phyloP scores from a whole-genome alignment of 1,139 yeast genomes.

The Pichia sp. region DNA sequence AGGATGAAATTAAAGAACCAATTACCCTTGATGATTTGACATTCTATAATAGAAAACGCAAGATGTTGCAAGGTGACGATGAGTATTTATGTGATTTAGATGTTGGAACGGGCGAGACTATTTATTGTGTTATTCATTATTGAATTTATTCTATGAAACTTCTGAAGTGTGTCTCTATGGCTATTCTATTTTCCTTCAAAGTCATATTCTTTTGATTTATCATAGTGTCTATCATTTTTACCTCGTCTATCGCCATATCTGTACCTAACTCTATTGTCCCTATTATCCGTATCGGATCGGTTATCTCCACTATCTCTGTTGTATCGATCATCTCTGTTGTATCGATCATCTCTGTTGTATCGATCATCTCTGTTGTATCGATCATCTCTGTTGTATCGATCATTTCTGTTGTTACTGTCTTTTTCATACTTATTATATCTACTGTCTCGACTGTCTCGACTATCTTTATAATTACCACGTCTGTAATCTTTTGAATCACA shows the following conservation, averaged over 20 bases:
- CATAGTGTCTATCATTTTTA: background rate
- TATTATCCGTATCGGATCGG: background rate
- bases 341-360: background rate
- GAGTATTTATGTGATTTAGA: slow-evolving; percentile 53
- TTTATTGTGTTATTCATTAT: slow-evolving; percentile 40
- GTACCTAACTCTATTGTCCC: background rate
- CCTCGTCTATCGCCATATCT: background rate
- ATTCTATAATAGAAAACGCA: slow-evolving; percentile 30
- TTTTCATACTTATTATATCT: no score
- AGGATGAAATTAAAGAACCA: slow-evolving; percentile 26
- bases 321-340: background rate
- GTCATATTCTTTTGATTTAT: slow-evolving; percentile 5
- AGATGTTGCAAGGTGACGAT: slow-evolving; percentile 31
- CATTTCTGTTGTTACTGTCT: background rate
- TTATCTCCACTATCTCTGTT: background rate
- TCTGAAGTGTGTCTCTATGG: slow-evolving; percentile 3
- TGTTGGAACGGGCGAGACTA: slow-evolving; percentile 61
- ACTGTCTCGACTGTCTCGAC: no score
- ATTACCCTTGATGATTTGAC: slow-evolving; percentile 30
- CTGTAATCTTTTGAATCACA: background rate
- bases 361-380: background rate
- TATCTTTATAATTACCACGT: no score
- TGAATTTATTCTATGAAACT: background rate
- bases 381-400: background rate
- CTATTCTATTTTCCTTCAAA: background rate